These are phyloP conservation scores for Colletotrichum trifolii DNA, from an alignment of 2,329 filamentous ascomycete genomes.

Conservation along the genomic window DNA sequence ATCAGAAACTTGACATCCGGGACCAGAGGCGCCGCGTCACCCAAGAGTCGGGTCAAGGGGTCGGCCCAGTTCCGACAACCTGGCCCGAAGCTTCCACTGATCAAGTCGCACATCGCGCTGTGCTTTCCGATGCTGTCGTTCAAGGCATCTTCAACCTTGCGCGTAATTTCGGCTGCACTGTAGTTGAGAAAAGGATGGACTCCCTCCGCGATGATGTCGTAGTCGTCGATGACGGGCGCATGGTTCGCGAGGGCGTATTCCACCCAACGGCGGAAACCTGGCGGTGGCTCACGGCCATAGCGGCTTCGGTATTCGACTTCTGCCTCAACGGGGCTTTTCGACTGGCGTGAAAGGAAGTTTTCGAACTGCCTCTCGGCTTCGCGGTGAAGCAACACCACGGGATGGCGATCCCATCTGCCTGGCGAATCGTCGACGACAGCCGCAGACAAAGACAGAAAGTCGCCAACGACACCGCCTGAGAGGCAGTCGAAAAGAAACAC, in stretches of 20 bases:
- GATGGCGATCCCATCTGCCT: too few relatives aligned
- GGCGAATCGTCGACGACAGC: too few relatives aligned
- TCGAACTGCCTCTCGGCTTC: too few relatives aligned
- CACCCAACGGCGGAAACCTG: constrained; percentile 60
- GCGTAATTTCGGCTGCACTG: constrained; percentile 44
- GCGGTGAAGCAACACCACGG: too few relatives aligned
- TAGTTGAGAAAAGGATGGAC: constrained; percentile 55
- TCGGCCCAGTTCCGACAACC: too few relatives aligned
- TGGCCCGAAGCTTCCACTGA: too few relatives aligned
- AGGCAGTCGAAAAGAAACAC: too few relatives aligned
- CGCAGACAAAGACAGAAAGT: too few relatives aligned
- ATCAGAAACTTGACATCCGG: constrained; percentile 55
- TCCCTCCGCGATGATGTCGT: constrained; percentile 53
- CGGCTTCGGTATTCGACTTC: constrained; percentile 54
- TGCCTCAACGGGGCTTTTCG: too few relatives aligned
- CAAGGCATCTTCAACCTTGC: constrained; percentile 43
- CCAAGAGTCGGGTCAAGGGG: constrained; percentile 41
- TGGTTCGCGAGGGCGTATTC: constrained; percentile 51
- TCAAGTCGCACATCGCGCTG: constrained; percentile 35
- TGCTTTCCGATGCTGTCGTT: constrained; percentile 38
- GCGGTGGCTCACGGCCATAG: constrained; percentile 56
- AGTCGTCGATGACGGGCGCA: constrained; percentile 62
- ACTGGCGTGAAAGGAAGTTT: too few relatives aligned
- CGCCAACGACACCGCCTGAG: too few relatives aligned
- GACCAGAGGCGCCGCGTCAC: constrained; percentile 39